These are phyloP conservation scores for Adenanthera pavonina DNA, from an alignment of 306 rosid genomes.

Conservation along the genomic window DNA sequence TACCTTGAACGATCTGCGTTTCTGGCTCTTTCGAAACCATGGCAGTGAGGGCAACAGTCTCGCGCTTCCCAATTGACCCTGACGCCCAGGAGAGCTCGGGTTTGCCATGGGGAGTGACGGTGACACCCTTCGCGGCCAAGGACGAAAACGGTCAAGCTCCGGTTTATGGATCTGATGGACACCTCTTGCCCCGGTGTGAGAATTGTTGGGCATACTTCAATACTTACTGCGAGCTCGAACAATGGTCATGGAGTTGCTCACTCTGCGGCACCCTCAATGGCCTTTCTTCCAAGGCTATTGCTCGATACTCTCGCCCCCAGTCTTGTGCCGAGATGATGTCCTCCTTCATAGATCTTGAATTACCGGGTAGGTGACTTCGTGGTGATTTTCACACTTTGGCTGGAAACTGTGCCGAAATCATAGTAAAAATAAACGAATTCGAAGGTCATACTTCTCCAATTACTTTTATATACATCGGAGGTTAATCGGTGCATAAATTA, in stretches of 20 bases:
- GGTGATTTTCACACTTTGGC: background rate
- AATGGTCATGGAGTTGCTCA: conserved; percentile 89
- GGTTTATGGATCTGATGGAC: conserved; percentile 71
- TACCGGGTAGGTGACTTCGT: conserved; percentile 52
- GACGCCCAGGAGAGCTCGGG: conserved; percentile 91
- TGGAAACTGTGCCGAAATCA: conserved; percentile 23
- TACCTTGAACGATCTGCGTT: background rate
- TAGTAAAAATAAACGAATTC: background rate
- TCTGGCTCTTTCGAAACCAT: conserved; percentile 37
- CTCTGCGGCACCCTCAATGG: conserved; percentile 93
- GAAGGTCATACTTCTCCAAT: background rate
- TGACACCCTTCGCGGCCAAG: conserved; percentile 73
- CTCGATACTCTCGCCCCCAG: conserved; percentile 77
- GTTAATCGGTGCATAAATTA: background rate
- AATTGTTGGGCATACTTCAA: conserved; percentile 95
- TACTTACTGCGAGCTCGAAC: conserved; percentile 82
- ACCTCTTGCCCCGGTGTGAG: conserved; percentile 83
- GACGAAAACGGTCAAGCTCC: conserved; percentile 75
- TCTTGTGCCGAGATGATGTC: conserved; percentile 90
- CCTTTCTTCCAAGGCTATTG: conserved; percentile 71
- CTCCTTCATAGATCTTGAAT: conserved; percentile 94
- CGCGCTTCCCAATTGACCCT: conserved; percentile 80
- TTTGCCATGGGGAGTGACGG: conserved; percentile 88
- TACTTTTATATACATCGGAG: background rate
- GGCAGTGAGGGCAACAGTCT: conserved; percentile 89